A percentile compares a stretch with the other conserved stretches of the same genome.
Conservation (phyloP, 768 basidiomycete species). For the Cyclocybe aegerita region DNA sequence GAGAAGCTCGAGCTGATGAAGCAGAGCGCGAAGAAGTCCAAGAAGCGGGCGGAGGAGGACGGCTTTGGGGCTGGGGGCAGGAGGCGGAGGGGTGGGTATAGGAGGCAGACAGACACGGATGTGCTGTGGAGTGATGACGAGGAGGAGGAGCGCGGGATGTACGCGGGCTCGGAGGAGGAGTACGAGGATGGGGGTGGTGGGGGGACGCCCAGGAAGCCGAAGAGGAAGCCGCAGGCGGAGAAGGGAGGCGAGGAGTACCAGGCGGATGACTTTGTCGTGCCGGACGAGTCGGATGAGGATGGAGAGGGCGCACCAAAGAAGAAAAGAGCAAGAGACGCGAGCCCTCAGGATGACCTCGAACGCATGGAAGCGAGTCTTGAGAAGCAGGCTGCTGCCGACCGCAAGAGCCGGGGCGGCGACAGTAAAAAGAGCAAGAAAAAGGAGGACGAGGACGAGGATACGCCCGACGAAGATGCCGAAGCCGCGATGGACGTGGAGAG, state of each 20-base stretch:
- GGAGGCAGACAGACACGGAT: conserved; percentile 39
- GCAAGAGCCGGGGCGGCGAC: conserved; percentile 37
- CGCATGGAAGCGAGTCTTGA: conserved; percentile 70
- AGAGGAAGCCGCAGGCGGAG: conserved; percentile 47
- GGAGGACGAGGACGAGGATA: conserved; percentile 24
- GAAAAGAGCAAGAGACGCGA: conserved; percentile 36
- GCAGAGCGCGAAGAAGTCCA: conserved; percentile 62
- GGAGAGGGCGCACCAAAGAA: conserved; percentile 31
- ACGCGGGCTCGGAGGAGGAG: conserved; percentile 60
- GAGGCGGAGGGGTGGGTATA: conserved; percentile 44
- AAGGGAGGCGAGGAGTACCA: conserved; percentile 70
- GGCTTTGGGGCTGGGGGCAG: conserved; percentile 39
- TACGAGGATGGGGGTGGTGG: conserved; percentile 39
- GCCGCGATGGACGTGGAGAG: conserved; percentile 75
- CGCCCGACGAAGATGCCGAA: conserved; percentile 29
- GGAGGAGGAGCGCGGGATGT: conserved; percentile 47
- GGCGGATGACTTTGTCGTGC: conserved; percentile 83
- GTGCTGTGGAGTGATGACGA: conserved; percentile 68
- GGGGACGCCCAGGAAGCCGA: conserved; percentile 38
- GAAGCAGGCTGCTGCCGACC: conserved; percentile 46
- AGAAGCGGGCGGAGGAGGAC: conserved; percentile 51
- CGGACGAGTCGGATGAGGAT: conserved; percentile 74
- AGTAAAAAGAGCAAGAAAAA: conserved; percentile 23
- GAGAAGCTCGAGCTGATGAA: conserved; percentile 69
- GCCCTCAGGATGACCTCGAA: conserved; percentile 62